Evolutionary conservation across 371 early-diverging fungal genomes (phyloP).

Genomic region (Blastocladiella emersonii): DNA sequence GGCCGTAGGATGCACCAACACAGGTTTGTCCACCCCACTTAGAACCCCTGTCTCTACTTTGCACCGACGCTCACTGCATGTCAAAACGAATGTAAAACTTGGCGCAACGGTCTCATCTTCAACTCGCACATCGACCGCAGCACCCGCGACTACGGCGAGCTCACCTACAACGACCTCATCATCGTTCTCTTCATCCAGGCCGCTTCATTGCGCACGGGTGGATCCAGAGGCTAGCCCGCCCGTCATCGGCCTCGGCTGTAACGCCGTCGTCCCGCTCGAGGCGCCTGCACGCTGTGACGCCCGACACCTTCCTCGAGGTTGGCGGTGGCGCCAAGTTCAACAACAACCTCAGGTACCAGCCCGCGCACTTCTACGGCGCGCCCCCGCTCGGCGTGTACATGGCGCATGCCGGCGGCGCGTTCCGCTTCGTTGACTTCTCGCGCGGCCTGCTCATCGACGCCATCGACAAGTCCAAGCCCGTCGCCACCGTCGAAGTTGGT

Average conservation of each 20-base stretch:
- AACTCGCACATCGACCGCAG: slow-evolving; percentile 44
- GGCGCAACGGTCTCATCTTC: too few relatives aligned
- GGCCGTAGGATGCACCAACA: too few relatives aligned
- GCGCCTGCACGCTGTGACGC: slow-evolving; percentile 55
- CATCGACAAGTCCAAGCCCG: slow-evolving; percentile 55
- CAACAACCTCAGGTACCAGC: slow-evolving; percentile 71
- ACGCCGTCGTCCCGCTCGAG: slow-evolving; percentile 62
- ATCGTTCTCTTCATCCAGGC: slow-evolving; percentile 73
- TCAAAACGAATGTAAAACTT: too few relatives aligned
- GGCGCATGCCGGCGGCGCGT: slow-evolving; percentile 56
- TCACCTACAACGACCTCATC: slow-evolving; percentile 54
- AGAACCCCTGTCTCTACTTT: too few relatives aligned
- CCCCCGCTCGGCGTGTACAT: slow-evolving; percentile 69
- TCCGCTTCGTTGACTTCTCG: slow-evolving; percentile 59
- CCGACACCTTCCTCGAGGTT: slow-evolving; percentile 57
- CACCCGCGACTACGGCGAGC: slow-evolving; percentile 55
- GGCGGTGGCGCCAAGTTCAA: slow-evolving; percentile 72
- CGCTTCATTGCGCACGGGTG: slow-evolving; percentile 61
- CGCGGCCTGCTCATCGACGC: slow-evolving; percentile 28
- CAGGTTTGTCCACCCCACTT: too few relatives aligned
- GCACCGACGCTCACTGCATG: too few relatives aligned
- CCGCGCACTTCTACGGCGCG: slow-evolving; percentile 56
- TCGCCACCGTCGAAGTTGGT: slow-evolving; percentile 62
- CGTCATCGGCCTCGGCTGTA: slow-evolving; percentile 47
- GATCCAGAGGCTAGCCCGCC: slow-evolving; percentile 53